phyloP scores from a whole-genome alignment of 805 yeast species.

The Yarrowia sp. region DNA sequence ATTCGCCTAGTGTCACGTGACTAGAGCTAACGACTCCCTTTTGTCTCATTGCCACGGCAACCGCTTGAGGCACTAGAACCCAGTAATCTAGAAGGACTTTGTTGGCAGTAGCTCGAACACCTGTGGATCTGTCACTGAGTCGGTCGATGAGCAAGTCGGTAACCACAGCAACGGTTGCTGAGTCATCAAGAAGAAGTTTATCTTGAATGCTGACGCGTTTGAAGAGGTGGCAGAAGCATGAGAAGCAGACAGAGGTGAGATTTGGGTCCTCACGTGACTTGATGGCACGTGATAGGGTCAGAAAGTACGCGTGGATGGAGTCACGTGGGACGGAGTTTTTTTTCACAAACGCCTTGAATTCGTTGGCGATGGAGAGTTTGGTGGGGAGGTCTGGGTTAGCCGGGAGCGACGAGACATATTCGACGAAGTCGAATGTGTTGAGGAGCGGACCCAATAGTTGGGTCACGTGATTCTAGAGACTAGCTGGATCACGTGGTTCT shows the following conservation, averaged over 20 bases:
- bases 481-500: too few relatives aligned
- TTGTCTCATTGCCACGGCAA: conserved; percentile 39
- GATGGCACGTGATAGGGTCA: conserved; percentile 26
- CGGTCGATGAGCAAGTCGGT: conserved; percentile 38
- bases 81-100: conserved; percentile 41
- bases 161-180: conserved; percentile 34
- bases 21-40: conserved; percentile 37
- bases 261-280: conserved; percentile 29
- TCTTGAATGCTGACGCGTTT: conserved; percentile 46
- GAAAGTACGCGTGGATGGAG: background rate
- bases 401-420: background rate
- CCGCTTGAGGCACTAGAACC: conserved; percentile 33
- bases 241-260: conserved; percentile 39
- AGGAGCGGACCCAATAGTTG: background rate
- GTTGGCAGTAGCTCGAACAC: conserved; percentile 36
- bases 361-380: conserved; percentile 4
- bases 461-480: too few relatives aligned
- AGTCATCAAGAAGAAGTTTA: conserved; percentile 37
- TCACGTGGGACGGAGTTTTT: background rate
- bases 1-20: conserved; percentile 32
- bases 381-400: conserved; percentile 9
- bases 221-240: conserved; percentile 47
- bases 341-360: conserved; percentile 20
- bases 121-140: conserved; percentile 37
- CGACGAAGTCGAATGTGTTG: background rate